These are phyloP conservation scores for Teratosphaeria destructans DNA, from an alignment of 2,329 filamentous ascomycete species.

Conservation along the genomic window DNA sequence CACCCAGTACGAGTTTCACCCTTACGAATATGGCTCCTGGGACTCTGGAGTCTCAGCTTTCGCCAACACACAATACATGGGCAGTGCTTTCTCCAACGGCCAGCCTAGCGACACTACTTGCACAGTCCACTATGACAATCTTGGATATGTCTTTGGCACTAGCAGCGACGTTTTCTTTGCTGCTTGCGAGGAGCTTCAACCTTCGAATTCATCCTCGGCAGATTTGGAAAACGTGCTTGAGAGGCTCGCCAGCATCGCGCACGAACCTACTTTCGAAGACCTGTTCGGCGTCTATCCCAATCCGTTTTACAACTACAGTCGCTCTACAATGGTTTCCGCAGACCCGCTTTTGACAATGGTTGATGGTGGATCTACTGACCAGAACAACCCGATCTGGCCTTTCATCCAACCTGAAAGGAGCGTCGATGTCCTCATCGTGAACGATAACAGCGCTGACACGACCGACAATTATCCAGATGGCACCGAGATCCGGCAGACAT, in stretches of 20 bases:
- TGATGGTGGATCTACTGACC: conserved; percentile 41
- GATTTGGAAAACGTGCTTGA: conserved; percentile 16
- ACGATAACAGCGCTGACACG: conserved; percentile 56
- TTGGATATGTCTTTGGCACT: conserved; percentile 39
- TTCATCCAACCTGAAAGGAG: conserved; percentile 41
- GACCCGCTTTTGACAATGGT: conserved; percentile 35
- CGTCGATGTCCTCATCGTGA: conserved; percentile 54
- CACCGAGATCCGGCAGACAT: conserved; percentile 47
- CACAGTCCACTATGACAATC: conserved; percentile 38
- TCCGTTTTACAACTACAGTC: conserved; percentile 44
- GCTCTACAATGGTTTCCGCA: conserved; percentile 31
- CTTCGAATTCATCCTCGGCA: conserved; percentile 10
- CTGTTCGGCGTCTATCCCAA: conserved; percentile 50
- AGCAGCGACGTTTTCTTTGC: conserved; percentile 33
- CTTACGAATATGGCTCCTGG: conserved; percentile 57
- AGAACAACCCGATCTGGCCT: conserved; percentile 45
- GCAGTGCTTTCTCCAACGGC: conserved; percentile 47
- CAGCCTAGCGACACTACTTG: conserved; percentile 31
- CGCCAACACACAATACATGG: conserved; percentile 49
- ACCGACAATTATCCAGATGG: conserved; percentile 50
- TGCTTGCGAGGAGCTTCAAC: conserved; percentile 18
- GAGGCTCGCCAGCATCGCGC: conserved; percentile 22
- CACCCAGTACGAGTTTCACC: conserved; percentile 55
- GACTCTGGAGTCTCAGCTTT: conserved; percentile 52
- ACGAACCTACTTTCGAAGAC: conserved; percentile 22